Base-by-base conservation (phyloP, 148 eudicot species). In the Rhododendron simsii region DNA sequence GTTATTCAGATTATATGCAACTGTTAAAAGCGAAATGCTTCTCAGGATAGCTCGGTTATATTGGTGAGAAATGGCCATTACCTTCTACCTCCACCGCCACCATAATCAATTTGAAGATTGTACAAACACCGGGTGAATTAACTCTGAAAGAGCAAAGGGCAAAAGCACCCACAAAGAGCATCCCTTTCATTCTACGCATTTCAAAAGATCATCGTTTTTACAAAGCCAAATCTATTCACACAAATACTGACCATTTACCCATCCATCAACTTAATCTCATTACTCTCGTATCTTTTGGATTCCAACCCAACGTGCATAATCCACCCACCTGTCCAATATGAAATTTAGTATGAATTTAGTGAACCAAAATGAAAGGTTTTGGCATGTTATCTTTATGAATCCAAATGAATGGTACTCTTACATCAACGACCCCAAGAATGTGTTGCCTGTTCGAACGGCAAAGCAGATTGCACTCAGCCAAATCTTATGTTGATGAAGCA, bases 341-440 rank as follows among this genome's bases (percentile, higher is more conserved):
- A 55, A 26, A 12, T 23, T 69, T 69, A 6, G 20, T 15, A 20
- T 30, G 50, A 59, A 39, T 59, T 39, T 65, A 30, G 15, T 18
- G 44, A 14, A 67, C 30, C 15, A 10, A 71, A 11, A 71, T 37
- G 0, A 11, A 35, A 81, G 20, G 39, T n/a, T 3, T 44, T 18
- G 18, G 37, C 35, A 26, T 8, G 16, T 69, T 9, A 30, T 26
- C 37, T 69, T 1, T 33, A 23, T 67, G 23, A 30, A 28, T 45
- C 39, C 28, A 28, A 81, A 84, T 13, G 44, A 44, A 45, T 23
- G 57, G 63, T 47, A 30, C 18, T 84, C 92, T 92, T 89, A 95
- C 98, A 96, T 91, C 80, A 96, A 89, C 21, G 98, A 96, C 10
- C 98, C 98, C 87, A 96, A 85, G 88, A 94, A 96, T 18, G 98